Evolutionary conservation across 768 basidiomycete species (phyloP).

Genomic region (Cystofilobasidium bisporidii): DNA sequence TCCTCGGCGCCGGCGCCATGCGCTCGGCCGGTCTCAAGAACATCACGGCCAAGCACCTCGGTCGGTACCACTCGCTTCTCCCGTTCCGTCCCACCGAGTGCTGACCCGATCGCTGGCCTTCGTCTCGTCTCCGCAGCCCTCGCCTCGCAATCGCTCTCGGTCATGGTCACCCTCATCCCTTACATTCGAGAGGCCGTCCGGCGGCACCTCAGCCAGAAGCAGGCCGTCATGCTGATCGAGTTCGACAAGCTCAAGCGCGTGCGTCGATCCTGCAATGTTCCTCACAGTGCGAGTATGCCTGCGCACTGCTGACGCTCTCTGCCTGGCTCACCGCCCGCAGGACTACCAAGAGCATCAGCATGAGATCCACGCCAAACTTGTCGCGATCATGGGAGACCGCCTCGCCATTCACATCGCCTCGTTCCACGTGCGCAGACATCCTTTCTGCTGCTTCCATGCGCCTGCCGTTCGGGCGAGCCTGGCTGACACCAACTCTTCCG

Average conservation of each 20-base stretch:
- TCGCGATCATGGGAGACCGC: constrained; percentile 96
- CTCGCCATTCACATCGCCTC: constrained; percentile 73
- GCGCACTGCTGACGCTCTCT: no score
- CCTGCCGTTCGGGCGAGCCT: no score
- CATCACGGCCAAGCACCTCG: constrained; percentile 95
- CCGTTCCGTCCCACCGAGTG: no score
- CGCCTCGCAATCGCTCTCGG: constrained; percentile 89
- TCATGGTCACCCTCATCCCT: constrained; percentile 86
- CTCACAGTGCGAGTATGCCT: no score
- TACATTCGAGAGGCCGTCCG: constrained; percentile 92
- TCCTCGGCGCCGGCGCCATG: constrained; percentile 98
- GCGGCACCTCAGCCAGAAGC: constrained; percentile 82
- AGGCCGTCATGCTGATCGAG: constrained; percentile 92
- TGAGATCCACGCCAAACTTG: constrained; percentile 93
- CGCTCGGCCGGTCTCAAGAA: constrained; percentile 92
- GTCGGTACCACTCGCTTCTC: constrained; percentile 43
- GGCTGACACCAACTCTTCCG: no score
- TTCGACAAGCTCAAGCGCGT: constrained; percentile 97
- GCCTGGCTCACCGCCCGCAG: constrained; percentile 41
- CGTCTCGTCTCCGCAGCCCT: constrained; percentile 60
- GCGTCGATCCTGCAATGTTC: constrained; percentile 35
- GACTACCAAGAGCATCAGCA: constrained; percentile 99
- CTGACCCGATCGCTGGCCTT: constrained; percentile 9
- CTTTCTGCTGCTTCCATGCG: no score
- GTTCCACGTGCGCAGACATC: constrained; percentile 51